A percentile compares a stretch with the other conserved stretches of the same genome.
Conservation (phyloP, 1,139 yeast genomes). For the Kodamaea derodonti region DNA sequence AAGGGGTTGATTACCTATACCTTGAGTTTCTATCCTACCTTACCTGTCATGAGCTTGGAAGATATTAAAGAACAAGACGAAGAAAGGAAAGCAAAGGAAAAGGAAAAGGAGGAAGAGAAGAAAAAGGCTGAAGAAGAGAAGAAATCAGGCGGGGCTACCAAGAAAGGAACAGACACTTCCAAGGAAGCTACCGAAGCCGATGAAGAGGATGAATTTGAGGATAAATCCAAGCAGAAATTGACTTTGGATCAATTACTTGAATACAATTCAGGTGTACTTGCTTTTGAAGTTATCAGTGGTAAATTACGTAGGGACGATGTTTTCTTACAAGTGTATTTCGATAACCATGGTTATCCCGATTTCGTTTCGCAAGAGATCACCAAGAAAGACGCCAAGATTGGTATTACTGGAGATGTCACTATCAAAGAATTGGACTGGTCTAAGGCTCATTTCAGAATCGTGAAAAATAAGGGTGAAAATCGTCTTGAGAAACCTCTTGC, state of each 20-base stretch:
- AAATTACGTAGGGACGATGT: constrained; percentile 49
- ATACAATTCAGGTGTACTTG: constrained; percentile 73
- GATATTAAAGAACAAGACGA: constrained; percentile 59
- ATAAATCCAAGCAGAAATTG: constrained; percentile 46
- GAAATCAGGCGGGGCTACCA: constrained; percentile 22
- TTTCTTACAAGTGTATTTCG: constrained; percentile 71
- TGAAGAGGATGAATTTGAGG: constrained; percentile 30
- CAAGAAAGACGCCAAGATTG: constrained; percentile 40
- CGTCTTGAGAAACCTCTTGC: constrained; percentile 59
- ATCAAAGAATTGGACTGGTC: constrained; percentile 80
- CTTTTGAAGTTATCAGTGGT: constrained; percentile 61
- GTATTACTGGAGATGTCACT: constrained; percentile 66
- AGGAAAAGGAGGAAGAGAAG: constrained; percentile 23
- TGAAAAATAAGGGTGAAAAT: constrained; percentile 49
- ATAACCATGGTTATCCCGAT: constrained; percentile 63
- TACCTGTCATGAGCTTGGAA: constrained; percentile 72
- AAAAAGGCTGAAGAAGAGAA: constrained; percentile 23
- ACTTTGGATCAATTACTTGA: constrained; percentile 59
- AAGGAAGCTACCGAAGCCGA: constrained; percentile 28
- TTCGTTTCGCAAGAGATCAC: constrained; percentile 49
- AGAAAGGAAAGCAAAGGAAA: constrained; percentile 21
- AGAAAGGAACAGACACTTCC: constrained; percentile 15
- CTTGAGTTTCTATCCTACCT: constrained; percentile 75
- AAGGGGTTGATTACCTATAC: constrained; percentile 76
- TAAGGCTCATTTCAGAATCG: constrained; percentile 56